phyloP scores from a whole-genome alignment of 176 grass and related monocot genomes.

The Chrysopogon serrulatus region DNA sequence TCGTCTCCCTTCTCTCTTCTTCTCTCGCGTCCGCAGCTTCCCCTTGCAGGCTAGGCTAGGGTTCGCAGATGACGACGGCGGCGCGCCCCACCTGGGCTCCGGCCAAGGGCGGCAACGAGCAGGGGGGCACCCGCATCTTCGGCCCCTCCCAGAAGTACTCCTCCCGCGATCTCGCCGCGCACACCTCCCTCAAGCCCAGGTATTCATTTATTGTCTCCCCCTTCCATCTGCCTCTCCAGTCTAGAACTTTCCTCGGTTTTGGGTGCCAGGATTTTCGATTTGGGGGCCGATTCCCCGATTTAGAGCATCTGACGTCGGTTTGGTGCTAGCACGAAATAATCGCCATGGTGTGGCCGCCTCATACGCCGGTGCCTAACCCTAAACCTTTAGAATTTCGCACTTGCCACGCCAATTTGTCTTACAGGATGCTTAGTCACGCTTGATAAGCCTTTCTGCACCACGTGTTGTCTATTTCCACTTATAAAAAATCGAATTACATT shows the following conservation, averaged over 20 bases:
- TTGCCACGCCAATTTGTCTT: not conserved
- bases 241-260: not conserved
- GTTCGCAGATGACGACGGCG: slow-evolving; percentile 73
- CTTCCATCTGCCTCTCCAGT: not conserved
- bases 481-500: not conserved
- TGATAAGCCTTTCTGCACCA: not conserved
- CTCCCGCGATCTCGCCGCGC: slow-evolving; percentile 85
- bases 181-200: slow-evolving; percentile 97
- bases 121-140: slow-evolving; percentile 90
- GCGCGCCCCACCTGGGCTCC: slow-evolving; percentile 97
- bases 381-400: not conserved
- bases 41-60: not conserved
- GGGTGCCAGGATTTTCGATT: not conserved
- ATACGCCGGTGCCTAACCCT: not conserved
- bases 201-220: not conserved
- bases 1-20: not conserved
- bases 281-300: not conserved
- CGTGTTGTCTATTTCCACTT: not conserved
- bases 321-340: not conserved
- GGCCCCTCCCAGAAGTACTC: slow-evolving; percentile 86
- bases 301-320: not conserved
- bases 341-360: not conserved
- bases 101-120: slow-evolving; percentile 97
- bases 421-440: not conserved
- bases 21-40: not conserved